Conservation (phyloP, 1,284 basidiomycete genomes). For the Trametes versicolor region DNA sequence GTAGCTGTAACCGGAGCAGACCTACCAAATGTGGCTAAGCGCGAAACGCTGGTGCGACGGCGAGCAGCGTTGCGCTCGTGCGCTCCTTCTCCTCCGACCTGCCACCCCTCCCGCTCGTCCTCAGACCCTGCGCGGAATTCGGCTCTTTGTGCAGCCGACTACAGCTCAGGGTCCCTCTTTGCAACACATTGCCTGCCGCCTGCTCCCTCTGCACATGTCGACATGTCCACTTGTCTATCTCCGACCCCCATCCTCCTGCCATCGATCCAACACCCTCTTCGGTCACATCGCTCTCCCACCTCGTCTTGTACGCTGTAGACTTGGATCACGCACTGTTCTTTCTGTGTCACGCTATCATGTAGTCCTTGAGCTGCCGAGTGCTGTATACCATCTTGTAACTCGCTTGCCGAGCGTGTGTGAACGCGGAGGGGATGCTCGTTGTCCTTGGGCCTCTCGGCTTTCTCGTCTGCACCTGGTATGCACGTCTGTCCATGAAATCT, state of each 20-base stretch:
- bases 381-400: neutral
- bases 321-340: neutral
- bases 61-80: neutral
- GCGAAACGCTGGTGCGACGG: neutral
- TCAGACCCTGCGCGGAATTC: neutral
- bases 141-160: neutral
- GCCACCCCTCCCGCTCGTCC: neutral
- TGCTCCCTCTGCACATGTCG: neutral
- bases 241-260: neutral
- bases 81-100: neutral
- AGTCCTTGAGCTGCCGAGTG: neutral
- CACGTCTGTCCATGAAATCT: neutral
- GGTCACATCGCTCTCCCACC: neutral
- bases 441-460: neutral
- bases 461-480: neutral
- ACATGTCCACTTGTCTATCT: slow-evolving; percentile 2
- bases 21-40: neutral
- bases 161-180: slow-evolving; percentile 11
- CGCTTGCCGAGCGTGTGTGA: neutral
- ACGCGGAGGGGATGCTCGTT: neutral
- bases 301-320: neutral
- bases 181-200: neutral
- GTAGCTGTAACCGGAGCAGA: neutral
- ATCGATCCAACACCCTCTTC: neutral
- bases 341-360: neutral